phyloP scores from a whole-genome alignment of 768 basidiomycete species.

The Panus rudis region DNA sequence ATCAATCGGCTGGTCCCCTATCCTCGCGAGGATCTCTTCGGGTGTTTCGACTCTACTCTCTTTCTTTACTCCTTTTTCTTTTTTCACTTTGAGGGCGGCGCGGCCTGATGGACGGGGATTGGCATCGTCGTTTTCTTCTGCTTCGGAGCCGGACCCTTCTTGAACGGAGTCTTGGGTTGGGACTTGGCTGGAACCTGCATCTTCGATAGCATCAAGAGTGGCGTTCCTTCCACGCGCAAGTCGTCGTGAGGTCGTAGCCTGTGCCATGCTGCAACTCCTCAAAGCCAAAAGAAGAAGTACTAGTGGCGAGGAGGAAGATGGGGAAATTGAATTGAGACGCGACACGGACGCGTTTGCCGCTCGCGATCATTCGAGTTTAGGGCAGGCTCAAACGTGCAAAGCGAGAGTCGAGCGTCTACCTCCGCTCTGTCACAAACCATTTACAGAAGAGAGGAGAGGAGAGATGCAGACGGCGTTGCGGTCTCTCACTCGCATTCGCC shows the following conservation, averaged over 20 bases:
- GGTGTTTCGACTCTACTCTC: constrained; percentile 16
- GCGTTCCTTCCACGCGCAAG: constrained; percentile 3
- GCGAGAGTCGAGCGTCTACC: not conserved
- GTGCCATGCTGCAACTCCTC: too few species aligned
- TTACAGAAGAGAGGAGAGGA: too few species aligned
- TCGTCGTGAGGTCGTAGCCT: not conserved
- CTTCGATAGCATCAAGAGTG: constrained; percentile 34
- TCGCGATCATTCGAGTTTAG: constrained; percentile 16
- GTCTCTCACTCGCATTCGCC: constrained; percentile 6
- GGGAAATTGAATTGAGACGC: too few species aligned
- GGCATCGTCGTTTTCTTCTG: constrained; percentile 20
- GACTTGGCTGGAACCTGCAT: too few species aligned
- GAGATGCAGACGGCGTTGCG: constrained; percentile 20
- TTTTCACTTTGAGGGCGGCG: too few species aligned
- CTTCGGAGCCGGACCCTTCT: constrained; percentile 5
- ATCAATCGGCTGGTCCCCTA: constrained; percentile 61
- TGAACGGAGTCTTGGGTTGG: too few species aligned
- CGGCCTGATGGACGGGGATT: too few species aligned
- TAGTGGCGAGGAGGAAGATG: too few species aligned
- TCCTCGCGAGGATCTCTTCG: constrained; percentile 44
- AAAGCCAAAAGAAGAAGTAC: too few species aligned
- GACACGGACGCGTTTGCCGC: constrained; percentile 27
- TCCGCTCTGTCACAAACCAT: too few species aligned
- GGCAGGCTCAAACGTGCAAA: constrained; percentile 19
- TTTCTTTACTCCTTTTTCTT: too few species aligned